Evolutionary conservation across 1,284 basidiomycete species (phyloP).

Genomic region (Bondarzewia mesenterica): DNA sequence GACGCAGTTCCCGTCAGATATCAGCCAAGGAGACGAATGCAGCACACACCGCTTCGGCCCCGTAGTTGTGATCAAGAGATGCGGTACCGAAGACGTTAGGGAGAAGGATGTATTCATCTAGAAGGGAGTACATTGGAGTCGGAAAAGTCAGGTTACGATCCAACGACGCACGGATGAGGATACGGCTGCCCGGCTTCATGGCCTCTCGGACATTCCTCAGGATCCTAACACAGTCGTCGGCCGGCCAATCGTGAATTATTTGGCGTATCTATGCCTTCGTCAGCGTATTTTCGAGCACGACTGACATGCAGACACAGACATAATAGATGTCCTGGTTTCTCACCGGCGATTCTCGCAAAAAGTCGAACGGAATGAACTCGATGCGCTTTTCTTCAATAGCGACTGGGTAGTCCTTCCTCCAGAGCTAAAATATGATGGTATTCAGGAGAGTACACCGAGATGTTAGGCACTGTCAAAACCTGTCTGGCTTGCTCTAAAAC

Average conservation of each 20-base stretch:
- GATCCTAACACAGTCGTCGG: slow-evolving; percentile 16
- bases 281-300: not conserved
- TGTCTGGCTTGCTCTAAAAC: slow-evolving; percentile 26
- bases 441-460: not conserved
- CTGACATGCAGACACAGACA: slow-evolving; percentile 22
- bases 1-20: not conserved
- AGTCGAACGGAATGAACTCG: slow-evolving; percentile 33
- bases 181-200: slow-evolving; percentile 14
- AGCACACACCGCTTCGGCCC: not conserved
- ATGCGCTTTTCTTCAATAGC: slow-evolving; percentile 26
- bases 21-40: not conserved
- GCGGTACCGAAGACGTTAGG: not conserved
- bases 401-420: slow-evolving; percentile 25
- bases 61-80: not conserved
- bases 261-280: not conserved
- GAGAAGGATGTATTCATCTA: slow-evolving; percentile 18
- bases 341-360: slow-evolving; percentile 33
- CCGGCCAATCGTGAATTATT: slow-evolving; percentile 22
- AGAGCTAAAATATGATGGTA: slow-evolving; percentile 20
- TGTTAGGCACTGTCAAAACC: not conserved
- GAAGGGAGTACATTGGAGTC: not conserved
- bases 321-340: slow-evolving; percentile 36
- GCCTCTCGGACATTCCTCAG: slow-evolving; percentile 17
- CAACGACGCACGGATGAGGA: slow-evolving; percentile 16
- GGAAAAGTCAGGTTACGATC: not conserved